Base-by-base conservation (phyloP, 1,284 basidiomycete genomes). In the Melampsora allii-populina region DNA sequence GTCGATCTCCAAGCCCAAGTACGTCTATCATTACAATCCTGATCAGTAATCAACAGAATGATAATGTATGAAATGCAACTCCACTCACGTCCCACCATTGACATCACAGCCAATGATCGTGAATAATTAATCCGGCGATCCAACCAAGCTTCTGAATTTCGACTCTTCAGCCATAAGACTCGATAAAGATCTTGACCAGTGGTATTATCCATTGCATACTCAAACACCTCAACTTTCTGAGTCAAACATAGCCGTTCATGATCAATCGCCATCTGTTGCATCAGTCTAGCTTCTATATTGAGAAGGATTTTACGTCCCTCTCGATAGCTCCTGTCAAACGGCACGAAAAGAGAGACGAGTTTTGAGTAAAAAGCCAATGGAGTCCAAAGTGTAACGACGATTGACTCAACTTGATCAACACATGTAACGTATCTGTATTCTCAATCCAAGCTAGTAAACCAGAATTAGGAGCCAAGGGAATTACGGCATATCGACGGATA, bases 191-290 rank as follows among this genome's bases (percentile, higher is more conserved):
- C 96, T 83, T 98, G 96, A 0, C 96, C 96, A 0, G 94, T 97
- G 0, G 96, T 98, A 80, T 98, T 98, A 83, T 98, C 95, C 56
- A 98, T 85, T 3, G 96, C 95, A 80, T 98, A 98, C 82, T 98
- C 94, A 83, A 99, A 99, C 21, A 99, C 96, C 81, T 99, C 96
- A 56, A 99, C 92, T 84, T 98, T 98, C 82, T 99, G 94, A 76
- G 98, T 86, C 2, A 98, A 85, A 39, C 91, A 94, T 56, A 98
- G 84, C 79, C 90, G 91, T 82, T 98, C 96, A 82, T 98, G 98
- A 82, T 98, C 96, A 9, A 96, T 95, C 12, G 96, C 95, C 95
- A 98, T 98, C 91, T 98, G 94, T 21, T 98, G 88, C 92, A 99
- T 99, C 76, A 99, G 84, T 17, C 95, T 89, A 81, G 98, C 96